Conservation (phyloP, 2,329 filamentous ascomycete species). For the Monosporascus sp. region DNA sequence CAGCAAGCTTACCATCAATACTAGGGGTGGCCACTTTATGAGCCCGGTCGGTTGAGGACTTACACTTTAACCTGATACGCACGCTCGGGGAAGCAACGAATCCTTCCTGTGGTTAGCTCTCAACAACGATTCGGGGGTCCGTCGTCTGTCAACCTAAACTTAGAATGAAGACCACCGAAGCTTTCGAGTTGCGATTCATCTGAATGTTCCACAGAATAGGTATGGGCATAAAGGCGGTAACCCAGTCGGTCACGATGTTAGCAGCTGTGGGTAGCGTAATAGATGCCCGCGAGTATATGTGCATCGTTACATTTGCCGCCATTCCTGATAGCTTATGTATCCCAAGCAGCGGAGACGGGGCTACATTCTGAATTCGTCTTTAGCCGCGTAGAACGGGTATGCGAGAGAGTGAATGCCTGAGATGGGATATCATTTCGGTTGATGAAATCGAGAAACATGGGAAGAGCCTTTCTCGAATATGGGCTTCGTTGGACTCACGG, state of each 20-base stretch:
- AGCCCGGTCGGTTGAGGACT: background rate
- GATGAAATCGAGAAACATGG: background rate
- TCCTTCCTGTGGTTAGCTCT: background rate
- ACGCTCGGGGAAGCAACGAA: conserved; percentile 13
- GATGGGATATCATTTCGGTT: too few relatives aligned
- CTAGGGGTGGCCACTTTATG: too few relatives aligned
- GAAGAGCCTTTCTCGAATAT: background rate
- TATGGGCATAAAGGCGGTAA: conserved; percentile 15
- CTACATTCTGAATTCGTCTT: conserved; percentile 1
- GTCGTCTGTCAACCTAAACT: conserved; percentile 9
- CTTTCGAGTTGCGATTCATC: conserved; percentile 13
- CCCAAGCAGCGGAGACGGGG: conserved; percentile 13
- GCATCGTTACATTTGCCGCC: conserved; percentile 7
- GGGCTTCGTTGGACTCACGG: conserved; percentile 1
- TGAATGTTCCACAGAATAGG: conserved; percentile 16
- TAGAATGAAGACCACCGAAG: conserved; percentile 13
- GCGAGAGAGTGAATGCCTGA: too few relatives aligned
- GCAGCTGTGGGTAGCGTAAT: conserved; percentile 15
- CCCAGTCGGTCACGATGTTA: conserved; percentile 15
- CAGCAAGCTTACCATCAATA: background rate
- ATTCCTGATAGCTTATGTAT: conserved; percentile 1
- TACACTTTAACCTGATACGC: conserved; percentile 14
- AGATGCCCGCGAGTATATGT: conserved; percentile 11
- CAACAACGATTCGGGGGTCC: background rate
- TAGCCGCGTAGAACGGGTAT: background rate